Conservation (phyloP, 148 eudicot genomes). For the Fagopyrum tataricum region DNA sequence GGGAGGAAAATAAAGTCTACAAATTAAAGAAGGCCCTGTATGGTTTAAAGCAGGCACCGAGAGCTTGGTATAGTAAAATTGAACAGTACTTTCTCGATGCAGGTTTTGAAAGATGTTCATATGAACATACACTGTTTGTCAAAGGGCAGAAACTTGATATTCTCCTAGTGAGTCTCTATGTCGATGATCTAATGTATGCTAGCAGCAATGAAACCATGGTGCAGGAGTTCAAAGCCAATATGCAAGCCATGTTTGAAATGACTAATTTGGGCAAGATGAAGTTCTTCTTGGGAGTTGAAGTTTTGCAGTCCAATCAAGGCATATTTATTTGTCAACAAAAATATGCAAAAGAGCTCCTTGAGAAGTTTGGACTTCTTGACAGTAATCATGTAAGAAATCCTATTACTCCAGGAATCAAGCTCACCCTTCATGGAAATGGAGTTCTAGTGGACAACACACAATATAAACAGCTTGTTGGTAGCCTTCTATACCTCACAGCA, state of each 20-base stretch:
- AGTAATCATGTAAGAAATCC: too few relatives aligned
- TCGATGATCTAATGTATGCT: not conserved
- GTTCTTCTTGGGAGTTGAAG: too few relatives aligned
- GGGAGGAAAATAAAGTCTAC: conserved; percentile 1
- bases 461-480: not conserved
- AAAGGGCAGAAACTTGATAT: not conserved
- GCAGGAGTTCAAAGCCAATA: not conserved
- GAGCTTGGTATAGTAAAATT: not conserved
- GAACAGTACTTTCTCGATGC: not conserved
- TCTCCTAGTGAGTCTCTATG: not conserved
- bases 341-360: too few relatives aligned
- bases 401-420: not conserved
- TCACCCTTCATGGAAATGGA: not conserved
- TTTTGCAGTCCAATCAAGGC: too few relatives aligned
- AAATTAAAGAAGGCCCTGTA: too few relatives aligned
- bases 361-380: too few relatives aligned
- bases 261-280: too few relatives aligned
- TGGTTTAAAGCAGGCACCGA: not conserved
- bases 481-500: too few relatives aligned
- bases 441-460: not conserved
- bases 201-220: not conserved
- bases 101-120: not conserved
- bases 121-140: not conserved
- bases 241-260: too few relatives aligned
- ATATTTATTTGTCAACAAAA: too few relatives aligned